These are phyloP conservation scores for Boletus pseudopeckii DNA, from an alignment of 768 basidiomycete genomes.

Conservation along the genomic window DNA sequence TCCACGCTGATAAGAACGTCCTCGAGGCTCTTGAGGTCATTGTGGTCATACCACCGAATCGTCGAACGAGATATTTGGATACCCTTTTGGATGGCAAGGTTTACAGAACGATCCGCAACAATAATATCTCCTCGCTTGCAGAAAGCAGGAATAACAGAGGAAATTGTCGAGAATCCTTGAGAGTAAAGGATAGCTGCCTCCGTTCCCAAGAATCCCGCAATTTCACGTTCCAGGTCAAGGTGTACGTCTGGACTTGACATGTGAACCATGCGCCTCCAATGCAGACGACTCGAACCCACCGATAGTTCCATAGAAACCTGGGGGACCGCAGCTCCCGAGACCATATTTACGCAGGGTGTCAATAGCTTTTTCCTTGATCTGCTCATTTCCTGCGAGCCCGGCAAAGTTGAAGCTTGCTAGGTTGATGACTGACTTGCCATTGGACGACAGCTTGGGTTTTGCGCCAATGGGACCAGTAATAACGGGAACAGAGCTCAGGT, in stretches of 20 bases:
- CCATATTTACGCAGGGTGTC: conserved; percentile 87
- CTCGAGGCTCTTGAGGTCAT: conserved; percentile 88
- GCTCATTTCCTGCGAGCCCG: conserved; percentile 83
- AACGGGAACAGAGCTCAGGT: conserved; percentile 73
- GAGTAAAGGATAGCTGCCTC: conserved; percentile 91
- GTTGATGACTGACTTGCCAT: conserved; percentile 76
- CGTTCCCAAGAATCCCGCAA: conserved; percentile 87
- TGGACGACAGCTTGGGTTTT: conserved; percentile 71
- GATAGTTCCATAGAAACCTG: conserved; percentile 95
- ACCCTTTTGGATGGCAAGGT: conserved; percentile 94
- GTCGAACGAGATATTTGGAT: conserved; percentile 90
- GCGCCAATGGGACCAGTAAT: conserved; percentile 79
- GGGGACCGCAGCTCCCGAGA: conserved; percentile 91
- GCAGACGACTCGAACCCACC: conserved; percentile 48
- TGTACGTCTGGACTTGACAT: conserved; percentile 74
- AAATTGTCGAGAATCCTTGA: conserved; percentile 87
- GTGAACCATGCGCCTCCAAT: background rate
- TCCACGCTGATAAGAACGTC: conserved; percentile 79
- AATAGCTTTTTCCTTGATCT: conserved; percentile 80
- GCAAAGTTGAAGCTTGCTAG: conserved; percentile 90
- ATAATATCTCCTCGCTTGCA: conserved; percentile 97
- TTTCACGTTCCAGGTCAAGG: conserved; percentile 80
- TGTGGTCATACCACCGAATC: conserved; percentile 95
- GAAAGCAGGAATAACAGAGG: conserved; percentile 95
- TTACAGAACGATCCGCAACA: conserved; percentile 96